phyloP scores from a whole-genome alignment of 768 basidiomycete genomes.

The Tephrocybe rancida region DNA sequence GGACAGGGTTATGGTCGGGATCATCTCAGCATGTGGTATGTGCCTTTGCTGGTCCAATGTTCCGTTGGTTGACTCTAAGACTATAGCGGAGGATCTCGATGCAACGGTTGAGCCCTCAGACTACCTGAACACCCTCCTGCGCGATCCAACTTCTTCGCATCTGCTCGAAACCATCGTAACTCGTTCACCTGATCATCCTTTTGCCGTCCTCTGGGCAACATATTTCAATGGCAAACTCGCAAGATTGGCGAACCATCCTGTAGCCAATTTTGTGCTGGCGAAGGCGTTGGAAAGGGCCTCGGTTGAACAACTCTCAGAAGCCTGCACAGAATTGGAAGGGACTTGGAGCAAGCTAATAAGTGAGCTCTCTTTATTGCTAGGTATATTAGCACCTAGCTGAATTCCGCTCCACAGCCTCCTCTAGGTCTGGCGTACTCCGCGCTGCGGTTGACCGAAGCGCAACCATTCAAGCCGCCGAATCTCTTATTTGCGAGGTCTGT shows the following conservation, averaged over 20 bases:
- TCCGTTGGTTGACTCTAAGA: not conserved
- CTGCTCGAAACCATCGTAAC: conserved; percentile 81
- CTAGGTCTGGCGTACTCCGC: conserved; percentile 77
- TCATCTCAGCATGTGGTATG: conserved; percentile 69
- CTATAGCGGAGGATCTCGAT: conserved; percentile 40
- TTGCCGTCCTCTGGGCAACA: conserved; percentile 69
- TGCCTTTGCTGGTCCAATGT: conserved; percentile 13
- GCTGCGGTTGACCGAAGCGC: conserved; percentile 73
- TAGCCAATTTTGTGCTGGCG: conserved; percentile 93
- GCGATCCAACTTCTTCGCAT: conserved; percentile 89
- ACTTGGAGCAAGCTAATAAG: conserved; percentile 68
- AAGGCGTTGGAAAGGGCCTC: conserved; percentile 69
- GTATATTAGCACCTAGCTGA: not conserved
- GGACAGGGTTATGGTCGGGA: conserved; percentile 78
- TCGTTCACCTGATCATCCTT: conserved; percentile 61
- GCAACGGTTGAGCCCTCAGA: conserved; percentile 59
- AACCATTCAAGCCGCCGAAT: conserved; percentile 45
- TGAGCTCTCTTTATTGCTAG: conserved; percentile 39
- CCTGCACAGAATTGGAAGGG: conserved; percentile 60
- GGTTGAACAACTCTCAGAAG: conserved; percentile 52
- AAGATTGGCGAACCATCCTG: conserved; percentile 81
- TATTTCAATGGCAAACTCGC: conserved; percentile 79
- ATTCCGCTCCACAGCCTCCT: conserved; percentile 47
- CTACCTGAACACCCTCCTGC: conserved; percentile 79
- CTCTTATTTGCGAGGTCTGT: conserved; percentile 59